Percentiles rank a stretch among this genome's conserved stretches.
phyloP scores from a whole-genome alignment of 78 protist species.

The Paratrimastix pyriformis region DNA sequence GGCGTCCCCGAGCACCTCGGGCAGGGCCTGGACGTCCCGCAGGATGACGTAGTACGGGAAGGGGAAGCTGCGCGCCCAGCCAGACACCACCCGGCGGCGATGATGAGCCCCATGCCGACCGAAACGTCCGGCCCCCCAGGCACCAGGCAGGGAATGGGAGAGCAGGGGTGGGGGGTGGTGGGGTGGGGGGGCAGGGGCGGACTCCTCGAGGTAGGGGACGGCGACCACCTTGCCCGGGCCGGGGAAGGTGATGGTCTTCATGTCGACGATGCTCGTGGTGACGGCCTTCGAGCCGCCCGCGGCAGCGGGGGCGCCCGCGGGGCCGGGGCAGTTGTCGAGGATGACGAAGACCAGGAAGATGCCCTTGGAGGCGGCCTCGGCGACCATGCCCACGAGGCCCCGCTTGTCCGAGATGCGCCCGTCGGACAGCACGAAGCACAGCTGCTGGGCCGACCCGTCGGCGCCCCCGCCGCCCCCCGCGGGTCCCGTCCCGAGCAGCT shows the following conservation, averaged over 20 bases:
- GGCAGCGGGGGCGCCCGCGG: background rate
- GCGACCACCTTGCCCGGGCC: no score
- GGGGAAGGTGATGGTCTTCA: no score
- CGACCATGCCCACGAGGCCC: slow-evolving; percentile 41
- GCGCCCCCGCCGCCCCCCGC: slow-evolving; percentile 10
- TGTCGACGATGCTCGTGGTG: no score
- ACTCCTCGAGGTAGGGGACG: no score
- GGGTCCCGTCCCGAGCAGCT: slow-evolving; percentile 72
- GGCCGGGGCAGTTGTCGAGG: slow-evolving; percentile 40
- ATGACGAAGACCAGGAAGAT: slow-evolving; percentile 60
- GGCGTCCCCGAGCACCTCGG: slow-evolving; percentile 78
- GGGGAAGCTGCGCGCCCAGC: no score
- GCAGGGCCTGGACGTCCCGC: slow-evolving; percentile 68
- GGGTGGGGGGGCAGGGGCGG: no score
- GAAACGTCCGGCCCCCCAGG: no score
- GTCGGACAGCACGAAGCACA: slow-evolving; percentile 70
- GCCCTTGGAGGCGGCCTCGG: slow-evolving; percentile 23
- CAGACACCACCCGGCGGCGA: no score
- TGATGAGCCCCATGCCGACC: no score
- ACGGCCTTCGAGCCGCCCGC: background rate
- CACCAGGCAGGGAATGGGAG: no score
- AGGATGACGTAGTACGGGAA: slow-evolving; percentile 84
- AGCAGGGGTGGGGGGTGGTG: no score
- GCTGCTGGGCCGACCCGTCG: slow-evolving; percentile 36
- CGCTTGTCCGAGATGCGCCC: slow-evolving; percentile 56